Conservation (phyloP, 495 filamentous ascomycete species). For the Chaetomium tenue region DNA sequence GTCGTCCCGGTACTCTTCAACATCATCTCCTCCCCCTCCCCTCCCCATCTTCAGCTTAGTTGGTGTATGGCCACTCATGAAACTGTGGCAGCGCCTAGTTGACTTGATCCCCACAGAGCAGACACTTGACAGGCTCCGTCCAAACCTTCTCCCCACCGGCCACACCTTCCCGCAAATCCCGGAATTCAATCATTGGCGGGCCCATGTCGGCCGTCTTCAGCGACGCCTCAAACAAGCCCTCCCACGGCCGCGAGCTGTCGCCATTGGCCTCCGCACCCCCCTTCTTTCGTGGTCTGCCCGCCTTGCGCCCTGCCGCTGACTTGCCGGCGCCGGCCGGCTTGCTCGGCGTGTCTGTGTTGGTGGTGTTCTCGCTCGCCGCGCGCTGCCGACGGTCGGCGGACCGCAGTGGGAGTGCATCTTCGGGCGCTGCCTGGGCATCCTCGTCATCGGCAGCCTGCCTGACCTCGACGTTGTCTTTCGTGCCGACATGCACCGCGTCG, state of each 20-base stretch:
- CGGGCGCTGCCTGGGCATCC: constrained; percentile 29
- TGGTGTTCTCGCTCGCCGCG: constrained; percentile 22
- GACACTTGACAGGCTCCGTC: constrained; percentile 46
- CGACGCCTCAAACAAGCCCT: constrained; percentile 44
- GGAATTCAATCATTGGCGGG: constrained; percentile 43
- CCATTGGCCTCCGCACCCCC: constrained; percentile 24
- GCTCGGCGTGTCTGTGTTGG: constrained; percentile 8
- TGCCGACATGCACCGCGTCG: constrained; percentile 35
- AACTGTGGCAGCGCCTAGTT: constrained; percentile 30
- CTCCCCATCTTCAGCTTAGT: neutral
- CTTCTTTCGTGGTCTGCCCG: constrained; percentile 33
- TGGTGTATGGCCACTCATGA: neutral
- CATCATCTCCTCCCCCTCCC: neutral
- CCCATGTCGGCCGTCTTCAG: constrained; percentile 36
- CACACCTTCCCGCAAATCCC: constrained; percentile 43
- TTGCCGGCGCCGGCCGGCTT: constrained; percentile 18
- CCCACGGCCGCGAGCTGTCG: constrained; percentile 41
- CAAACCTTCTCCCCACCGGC: constrained; percentile 47
- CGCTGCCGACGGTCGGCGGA: constrained; percentile 9
- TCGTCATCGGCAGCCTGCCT: constrained; percentile 32
- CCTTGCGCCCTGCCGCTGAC: constrained; percentile 22
- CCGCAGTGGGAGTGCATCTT: constrained; percentile 25
- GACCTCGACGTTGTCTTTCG: constrained; percentile 32
- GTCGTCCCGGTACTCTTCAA: too few relatives aligned
- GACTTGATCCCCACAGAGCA: constrained; percentile 43